phyloP scores from a whole-genome alignment of 768 basidiomycete species.

The Mrakia blollopis region DNA sequence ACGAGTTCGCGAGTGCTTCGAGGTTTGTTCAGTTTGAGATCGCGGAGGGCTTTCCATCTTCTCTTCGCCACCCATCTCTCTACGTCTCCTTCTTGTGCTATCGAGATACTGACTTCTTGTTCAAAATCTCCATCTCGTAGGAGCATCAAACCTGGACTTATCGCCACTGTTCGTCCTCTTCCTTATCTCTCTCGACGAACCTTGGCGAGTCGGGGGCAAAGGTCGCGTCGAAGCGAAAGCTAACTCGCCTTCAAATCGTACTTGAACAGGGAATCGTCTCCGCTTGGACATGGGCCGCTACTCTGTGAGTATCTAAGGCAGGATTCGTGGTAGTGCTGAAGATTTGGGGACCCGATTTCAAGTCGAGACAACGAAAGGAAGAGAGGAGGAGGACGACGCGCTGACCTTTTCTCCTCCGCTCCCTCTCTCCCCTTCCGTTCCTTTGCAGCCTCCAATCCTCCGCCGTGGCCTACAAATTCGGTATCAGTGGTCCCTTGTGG shows the following conservation, averaged over 20 bases:
- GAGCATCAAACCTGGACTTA: slow-evolving; percentile 82
- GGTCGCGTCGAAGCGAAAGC: too few species aligned
- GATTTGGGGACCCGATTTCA: too few species aligned
- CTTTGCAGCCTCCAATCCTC: slow-evolving; percentile 58
- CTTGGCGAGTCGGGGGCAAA: too few species aligned
- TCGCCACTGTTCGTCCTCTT: slow-evolving; percentile 54
- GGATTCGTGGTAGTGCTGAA: too few species aligned
- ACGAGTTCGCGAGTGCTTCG: slow-evolving; percentile 49
- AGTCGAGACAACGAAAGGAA: too few species aligned
- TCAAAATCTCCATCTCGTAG: neutral
- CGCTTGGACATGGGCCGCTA: slow-evolving; percentile 71
- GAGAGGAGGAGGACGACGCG: too few species aligned
- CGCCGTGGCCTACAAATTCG: slow-evolving; percentile 78
- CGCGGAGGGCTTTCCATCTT: neutral
- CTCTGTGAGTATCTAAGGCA: slow-evolving; percentile 37
- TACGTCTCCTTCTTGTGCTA: slow-evolving; percentile 48
- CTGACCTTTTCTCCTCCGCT: too few species aligned
- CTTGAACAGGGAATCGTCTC: slow-evolving; percentile 31
- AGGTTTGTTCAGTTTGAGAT: slow-evolving; percentile 12
- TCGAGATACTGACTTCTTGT: slow-evolving; percentile 48
- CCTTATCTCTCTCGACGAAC: too few species aligned
- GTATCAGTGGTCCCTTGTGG: slow-evolving; percentile 80
- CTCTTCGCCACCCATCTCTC: neutral
- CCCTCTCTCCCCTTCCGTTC: too few species aligned
- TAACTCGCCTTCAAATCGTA: neutral